Conservation (phyloP, 2,329 filamentous ascomycete genomes). For the Alternaria gansuensis region DNA sequence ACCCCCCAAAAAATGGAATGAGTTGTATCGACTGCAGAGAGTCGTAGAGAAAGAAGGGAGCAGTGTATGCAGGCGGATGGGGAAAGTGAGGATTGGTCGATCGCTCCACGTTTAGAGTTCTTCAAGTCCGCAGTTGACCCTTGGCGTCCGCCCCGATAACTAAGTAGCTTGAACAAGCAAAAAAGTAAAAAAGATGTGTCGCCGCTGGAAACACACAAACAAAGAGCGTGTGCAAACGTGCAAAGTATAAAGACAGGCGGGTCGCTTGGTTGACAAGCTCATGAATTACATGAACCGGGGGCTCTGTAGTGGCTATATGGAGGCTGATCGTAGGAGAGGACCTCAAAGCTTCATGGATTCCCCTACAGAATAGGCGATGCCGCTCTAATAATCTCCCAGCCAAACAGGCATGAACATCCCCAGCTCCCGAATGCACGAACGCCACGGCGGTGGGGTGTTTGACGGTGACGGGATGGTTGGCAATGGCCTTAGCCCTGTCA, state of each 20-base stretch:
- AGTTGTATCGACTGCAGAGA: conserved; percentile 7
- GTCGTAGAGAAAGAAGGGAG: conserved; percentile 35
- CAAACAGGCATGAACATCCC: conserved; percentile 21
- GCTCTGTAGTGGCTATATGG: conserved; percentile 32
- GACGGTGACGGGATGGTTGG: conserved; percentile 25
- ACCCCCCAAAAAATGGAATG: conserved; percentile 1
- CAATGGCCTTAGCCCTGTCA: conserved; percentile 21
- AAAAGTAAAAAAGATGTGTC: conserved; percentile 25
- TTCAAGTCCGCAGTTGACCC: conserved; percentile 25
- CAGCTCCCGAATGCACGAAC: conserved; percentile 20
- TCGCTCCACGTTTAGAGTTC: conserved; percentile 37
- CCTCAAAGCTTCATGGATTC: conserved; percentile 18
- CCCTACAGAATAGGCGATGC: conserved; percentile 6
- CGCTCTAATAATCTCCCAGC: conserved; percentile 25
- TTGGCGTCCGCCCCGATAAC: conserved; percentile 36
- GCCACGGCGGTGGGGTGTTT: conserved; percentile 43
- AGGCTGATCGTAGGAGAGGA: not conserved
- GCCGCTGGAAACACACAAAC: conserved; percentile 10
- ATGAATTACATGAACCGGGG: conserved; percentile 18
- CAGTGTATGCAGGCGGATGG: conserved; percentile 29
- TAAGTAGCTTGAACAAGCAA: conserved; percentile 9
- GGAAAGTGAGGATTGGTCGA: conserved; percentile 29
- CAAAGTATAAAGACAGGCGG: conserved; percentile 9
- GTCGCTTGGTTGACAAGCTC: conserved; percentile 13
- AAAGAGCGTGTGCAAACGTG: conserved; percentile 9